A percentile compares a stretch with the other conserved stretches of the same genome.
Evolutionary conservation across 495 filamentous ascomycete species (phyloP).

Genomic region (Cercophora newfieldiana): DNA sequence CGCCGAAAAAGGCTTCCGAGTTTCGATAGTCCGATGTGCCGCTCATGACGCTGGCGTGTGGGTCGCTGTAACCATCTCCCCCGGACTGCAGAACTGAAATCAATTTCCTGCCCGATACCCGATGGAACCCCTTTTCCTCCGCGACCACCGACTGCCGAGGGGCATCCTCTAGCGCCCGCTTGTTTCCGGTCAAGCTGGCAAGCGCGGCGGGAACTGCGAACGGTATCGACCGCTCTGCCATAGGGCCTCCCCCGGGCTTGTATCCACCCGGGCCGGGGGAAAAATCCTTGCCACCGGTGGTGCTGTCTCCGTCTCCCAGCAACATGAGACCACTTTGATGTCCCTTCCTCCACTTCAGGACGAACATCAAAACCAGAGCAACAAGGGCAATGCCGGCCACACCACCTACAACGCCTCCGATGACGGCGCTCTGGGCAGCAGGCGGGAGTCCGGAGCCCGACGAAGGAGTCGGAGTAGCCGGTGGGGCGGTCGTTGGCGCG

Average conservation of each 20-base stretch:
- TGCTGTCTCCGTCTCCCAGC: constrained; percentile 31
- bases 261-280: constrained; percentile 21
- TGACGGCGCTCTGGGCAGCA: constrained; percentile 44
- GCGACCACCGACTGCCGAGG: constrained; percentile 38
- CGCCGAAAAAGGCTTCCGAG: constrained; percentile 46
- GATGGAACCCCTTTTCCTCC: constrained; percentile 49
- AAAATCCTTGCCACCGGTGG: constrained; percentile 15
- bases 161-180: constrained; percentile 49
- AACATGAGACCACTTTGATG: constrained; percentile 35
- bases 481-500: constrained; percentile 3
- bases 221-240: constrained; percentile 55
- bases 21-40: constrained; percentile 52
- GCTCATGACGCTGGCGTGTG: constrained; percentile 47
- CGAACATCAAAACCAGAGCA: constrained; percentile 53
- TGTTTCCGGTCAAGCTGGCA: constrained; percentile 47
- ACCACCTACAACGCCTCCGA: constrained; percentile 67
- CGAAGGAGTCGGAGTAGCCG: constrained; percentile 2
- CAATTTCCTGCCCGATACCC: constrained; percentile 71
- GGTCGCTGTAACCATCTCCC: constrained; percentile 68
- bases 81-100: constrained; percentile 67
- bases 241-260: constrained; percentile 17
- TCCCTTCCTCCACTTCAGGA: constrained; percentile 58
- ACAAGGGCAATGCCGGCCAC: constrained; percentile 63
- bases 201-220: constrained; percentile 59
- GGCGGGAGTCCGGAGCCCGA: constrained; percentile 30